Base-by-base conservation (phyloP, 306 rosid genomes). In the Parietaria judaica region DNA sequence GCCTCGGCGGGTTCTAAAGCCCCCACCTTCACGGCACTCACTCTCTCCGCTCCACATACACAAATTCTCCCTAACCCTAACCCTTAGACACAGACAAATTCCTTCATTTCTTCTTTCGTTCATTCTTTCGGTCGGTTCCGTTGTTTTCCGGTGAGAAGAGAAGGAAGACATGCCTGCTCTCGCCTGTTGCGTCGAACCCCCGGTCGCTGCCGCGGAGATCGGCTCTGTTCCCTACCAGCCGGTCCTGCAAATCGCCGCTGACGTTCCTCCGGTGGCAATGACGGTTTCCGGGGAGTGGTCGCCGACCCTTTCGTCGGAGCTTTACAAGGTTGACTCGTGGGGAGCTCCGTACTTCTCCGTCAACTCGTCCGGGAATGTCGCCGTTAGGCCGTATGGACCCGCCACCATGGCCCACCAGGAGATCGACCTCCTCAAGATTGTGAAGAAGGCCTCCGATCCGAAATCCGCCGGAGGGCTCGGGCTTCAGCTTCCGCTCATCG, bases 1-100 rank as follows among this genome's bases (percentile, higher is more conserved):
- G 97, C 97, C 97, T 86, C 97, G 95, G 95, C 97, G 91, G 96
- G 89, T 91, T 78, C 76, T 72, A 85, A 87, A 83, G 84, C 97
- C 97, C 97, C 97, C 96, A 85, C 61, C 79, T 69, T 58, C 67
- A 80, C 95, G 70, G 71, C 78, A 13, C 31, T 54, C 54, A 61
- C 41, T 9, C 7, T 14, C 61, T 67, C 16, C 48, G 5, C 55
- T 7, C 49, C 11, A 4, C 6, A 15, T 15, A 41, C 43, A 35
- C n/a, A 38, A 56, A 11, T 36, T 56, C 23, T 59, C 56, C 37
- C 61, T 51, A 78, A 68, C 69, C 75, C 71, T 77, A 64, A 72
- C 79, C 64, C 49, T 52, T 49, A 49, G 6, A 41, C 45, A 41
- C 45, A 41, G 7, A 41, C 1, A 41, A 41, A 41, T 8, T 5